Conservation (phyloP, 2,329 filamentous ascomycete genomes). For the Fusarium sp. region DNA sequence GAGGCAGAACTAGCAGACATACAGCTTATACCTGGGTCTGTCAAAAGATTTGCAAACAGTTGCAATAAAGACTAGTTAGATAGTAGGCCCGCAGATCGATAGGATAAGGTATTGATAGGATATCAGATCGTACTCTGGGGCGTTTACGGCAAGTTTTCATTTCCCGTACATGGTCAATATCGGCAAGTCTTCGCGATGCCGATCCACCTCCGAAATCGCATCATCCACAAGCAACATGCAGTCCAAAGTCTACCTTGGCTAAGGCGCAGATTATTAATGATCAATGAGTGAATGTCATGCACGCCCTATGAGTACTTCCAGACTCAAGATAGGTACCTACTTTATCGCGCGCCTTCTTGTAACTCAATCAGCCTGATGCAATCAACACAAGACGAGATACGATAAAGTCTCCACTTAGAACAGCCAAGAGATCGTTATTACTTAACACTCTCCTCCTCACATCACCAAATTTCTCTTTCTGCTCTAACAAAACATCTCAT, state of each 20-base stretch:
- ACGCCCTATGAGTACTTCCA: background rate
- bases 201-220: background rate
- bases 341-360: background rate
- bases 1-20: background rate
- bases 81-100: background rate
- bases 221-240: background rate
- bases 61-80: background rate
- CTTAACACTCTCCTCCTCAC: slow-evolving; percentile 1
- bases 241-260: no score
- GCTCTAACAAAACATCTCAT: background rate
- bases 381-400: background rate
- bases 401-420: slow-evolving; percentile 7
- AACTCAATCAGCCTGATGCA: background rate
- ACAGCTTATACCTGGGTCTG: fast-evolving
- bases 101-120: background rate
- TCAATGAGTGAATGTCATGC: fast-evolving
- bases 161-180: background rate
- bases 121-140: background rate
- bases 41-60: background rate
- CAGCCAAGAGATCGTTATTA: background rate
- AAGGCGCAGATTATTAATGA: background rate
- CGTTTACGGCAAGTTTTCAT: background rate
- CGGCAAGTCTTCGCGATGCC: background rate
- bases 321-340: background rate
- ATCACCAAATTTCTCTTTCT: background rate